Evolutionary conservation across 805 yeast genomes (phyloP).

Genomic region (Kazachstania psychrophila): DNA sequence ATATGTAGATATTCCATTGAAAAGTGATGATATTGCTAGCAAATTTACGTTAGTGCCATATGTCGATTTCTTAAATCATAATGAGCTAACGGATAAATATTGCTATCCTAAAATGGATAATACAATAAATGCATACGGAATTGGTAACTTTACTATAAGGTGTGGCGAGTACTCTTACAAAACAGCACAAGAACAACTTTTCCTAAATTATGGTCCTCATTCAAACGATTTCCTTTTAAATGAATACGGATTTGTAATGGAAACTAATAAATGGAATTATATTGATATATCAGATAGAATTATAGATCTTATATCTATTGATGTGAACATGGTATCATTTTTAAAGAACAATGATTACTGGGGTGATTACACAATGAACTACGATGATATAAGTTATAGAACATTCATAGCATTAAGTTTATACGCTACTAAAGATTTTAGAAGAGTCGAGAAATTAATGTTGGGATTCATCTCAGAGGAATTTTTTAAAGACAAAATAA

Average conservation of each 20-base stretch:
- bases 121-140: slow-evolving; percentile 22
- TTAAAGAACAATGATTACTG: slow-evolving; percentile 47
- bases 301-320: slow-evolving; percentile 23
- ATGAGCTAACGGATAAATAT: slow-evolving; percentile 36
- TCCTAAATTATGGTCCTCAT: slow-evolving; percentile 80
- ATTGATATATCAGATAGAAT: slow-evolving; percentile 51
- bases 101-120: slow-evolving; percentile 44
- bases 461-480: slow-evolving; percentile 24
- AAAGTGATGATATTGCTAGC: slow-evolving; percentile 37
- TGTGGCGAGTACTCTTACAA: slow-evolving; percentile 17
- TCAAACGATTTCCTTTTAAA: slow-evolving; percentile 70
- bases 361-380: slow-evolving; percentile 64
- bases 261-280: slow-evolving; percentile 55
- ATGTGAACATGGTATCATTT: slow-evolving; percentile 33
- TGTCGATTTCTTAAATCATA: slow-evolving; percentile 82
- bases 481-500: slow-evolving; percentile 15
- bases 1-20: slow-evolving; percentile 58
- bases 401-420: slow-evolving; percentile 67
- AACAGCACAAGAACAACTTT: slow-evolving; percentile 44
- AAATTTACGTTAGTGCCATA: slow-evolving; percentile 87
- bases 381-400: slow-evolving; percentile 53
- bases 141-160: slow-evolving; percentile 24
- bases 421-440: slow-evolving; percentile 19
- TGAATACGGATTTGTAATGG: slow-evolving; percentile 76
- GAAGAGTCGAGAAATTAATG: slow-evolving; percentile 21